Evolutionary conservation across 2,329 filamentous ascomycete species (phyloP).

Genomic region (Camillea tinctor): DNA sequence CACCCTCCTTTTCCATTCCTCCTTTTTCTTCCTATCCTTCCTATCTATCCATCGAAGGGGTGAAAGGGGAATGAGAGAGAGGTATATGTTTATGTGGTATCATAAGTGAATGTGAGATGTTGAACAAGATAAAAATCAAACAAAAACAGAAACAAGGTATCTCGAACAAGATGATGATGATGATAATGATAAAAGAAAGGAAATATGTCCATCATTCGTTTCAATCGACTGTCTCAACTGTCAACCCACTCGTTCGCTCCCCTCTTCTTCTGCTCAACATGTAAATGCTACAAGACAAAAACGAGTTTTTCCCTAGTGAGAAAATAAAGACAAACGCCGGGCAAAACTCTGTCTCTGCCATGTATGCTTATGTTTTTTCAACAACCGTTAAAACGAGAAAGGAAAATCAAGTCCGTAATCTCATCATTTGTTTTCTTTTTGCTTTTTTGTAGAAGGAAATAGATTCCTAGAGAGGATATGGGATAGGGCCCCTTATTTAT

Average conservation of each 20-base stretch:
- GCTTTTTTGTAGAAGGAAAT: neutral
- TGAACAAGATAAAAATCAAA: neutral
- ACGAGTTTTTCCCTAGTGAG: neutral
- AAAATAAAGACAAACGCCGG: neutral
- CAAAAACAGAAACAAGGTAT: neutral
- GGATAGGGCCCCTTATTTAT: conserved; percentile 12
- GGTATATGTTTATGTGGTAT: neutral
- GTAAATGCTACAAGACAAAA: neutral
- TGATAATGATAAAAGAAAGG: neutral
- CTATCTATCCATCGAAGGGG: no score
- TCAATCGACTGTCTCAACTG: neutral
- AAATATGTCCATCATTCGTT: neutral
- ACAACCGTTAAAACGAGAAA: no score
- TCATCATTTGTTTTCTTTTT: neutral
- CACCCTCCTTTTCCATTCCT: neutral
- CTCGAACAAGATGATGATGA: neutral
- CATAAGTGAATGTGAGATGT: neutral
- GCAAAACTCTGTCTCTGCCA: neutral
- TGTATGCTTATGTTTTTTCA: neutral
- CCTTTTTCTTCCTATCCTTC: no score
- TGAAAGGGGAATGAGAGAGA: neutral
- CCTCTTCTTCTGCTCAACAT: neutral
- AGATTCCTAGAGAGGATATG: no score
- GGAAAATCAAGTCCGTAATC: neutral
- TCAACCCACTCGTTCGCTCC: no score